Base-by-base conservation (phyloP, 495 filamentous ascomycete species). In the Hyaloscypha hepaticicola region DNA sequence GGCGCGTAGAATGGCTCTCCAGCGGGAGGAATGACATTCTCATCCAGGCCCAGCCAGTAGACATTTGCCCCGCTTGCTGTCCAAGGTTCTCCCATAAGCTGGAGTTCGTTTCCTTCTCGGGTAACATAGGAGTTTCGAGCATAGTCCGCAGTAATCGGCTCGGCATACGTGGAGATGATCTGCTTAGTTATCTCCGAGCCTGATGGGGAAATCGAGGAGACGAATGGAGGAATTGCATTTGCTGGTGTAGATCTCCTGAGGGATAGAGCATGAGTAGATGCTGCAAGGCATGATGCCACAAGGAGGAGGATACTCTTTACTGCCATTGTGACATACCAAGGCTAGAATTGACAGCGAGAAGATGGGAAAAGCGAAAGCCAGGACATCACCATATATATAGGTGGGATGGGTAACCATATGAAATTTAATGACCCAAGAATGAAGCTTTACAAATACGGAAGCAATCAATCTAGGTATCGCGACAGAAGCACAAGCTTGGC, bases 1-100 rank as follows among this genome's bases (percentile, higher is more conserved):
- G 76, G 76, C 0, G 77, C 77, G 60, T 84, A 82, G 69, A 75
- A 84, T 5, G 82, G 82, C 63, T 79, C 72, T 8, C 77, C 80
- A 0, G 73, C 64, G 0, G 81, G 77, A 1, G 81, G 82, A 7
- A 73, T 75, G 24, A 85, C 82, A 69, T 85, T 85, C 73, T 85
- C 81, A 66, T 85, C 82, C 0, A 85, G 76, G 1, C 83, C 82
- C 24, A 84, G 75, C 83, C 83, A 85, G 72, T 85, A 85, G 8
- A 85, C 75, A 64, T 85, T 85, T 8, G 79, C 77, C 0, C 81
- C 83, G 45, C 78, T 77, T 1, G 78, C 80, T 56, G 79, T 80
- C 78, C 77, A 85, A 19, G 63, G 73, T 65, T 78, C 77, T 29
- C 76, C 77, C 41, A 74, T 66, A 19, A 83, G 73, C 5, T 70